These are phyloP conservation scores for Phoma sp. DNA, from an alignment of 2,329 filamentous ascomycete species.

Conservation along the genomic window DNA sequence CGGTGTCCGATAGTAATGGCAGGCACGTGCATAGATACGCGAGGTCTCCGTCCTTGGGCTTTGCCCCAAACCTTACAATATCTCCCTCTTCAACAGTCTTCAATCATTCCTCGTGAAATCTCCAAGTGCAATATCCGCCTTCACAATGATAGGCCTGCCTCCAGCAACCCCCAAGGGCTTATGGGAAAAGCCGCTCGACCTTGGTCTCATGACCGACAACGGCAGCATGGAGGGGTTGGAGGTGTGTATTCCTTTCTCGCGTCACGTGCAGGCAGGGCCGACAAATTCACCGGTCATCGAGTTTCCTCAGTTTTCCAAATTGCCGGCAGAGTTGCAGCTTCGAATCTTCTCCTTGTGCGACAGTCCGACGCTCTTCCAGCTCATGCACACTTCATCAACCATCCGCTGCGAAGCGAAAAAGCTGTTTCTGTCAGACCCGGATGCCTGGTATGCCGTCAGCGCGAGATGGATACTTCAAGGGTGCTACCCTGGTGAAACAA, in stretches of 20 bases:
- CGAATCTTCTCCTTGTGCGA: slow-evolving; percentile 18
- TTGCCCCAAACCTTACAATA: too few species aligned
- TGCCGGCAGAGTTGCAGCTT: slow-evolving; percentile 20
- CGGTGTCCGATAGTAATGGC: neutral
- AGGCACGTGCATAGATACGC: slow-evolving; percentile 2
- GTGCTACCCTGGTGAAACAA: slow-evolving; percentile 10
- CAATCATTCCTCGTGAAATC: neutral
- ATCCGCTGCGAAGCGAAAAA: slow-evolving; percentile 17
- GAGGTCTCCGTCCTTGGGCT: too few species aligned
- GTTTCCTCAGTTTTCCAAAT: slow-evolving; percentile 1
- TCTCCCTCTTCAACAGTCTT: neutral
- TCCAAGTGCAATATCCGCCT: slow-evolving; percentile 1
- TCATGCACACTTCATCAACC: slow-evolving; percentile 20
- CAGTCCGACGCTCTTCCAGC: slow-evolving; percentile 21
- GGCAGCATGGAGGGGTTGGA: neutral
- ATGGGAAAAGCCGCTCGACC: slow-evolving; percentile 4
- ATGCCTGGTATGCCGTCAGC: slow-evolving; percentile 6
- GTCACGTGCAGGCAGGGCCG: neutral
- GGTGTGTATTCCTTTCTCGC: slow-evolving; percentile 3
- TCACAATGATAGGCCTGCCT: neutral
- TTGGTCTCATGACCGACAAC: slow-evolving; percentile 1
- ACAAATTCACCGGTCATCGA: neutral
- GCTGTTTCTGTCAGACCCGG: slow-evolving; percentile 18
- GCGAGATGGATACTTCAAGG: slow-evolving; percentile 16
- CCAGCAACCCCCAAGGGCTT: slow-evolving; percentile 3